These are phyloP conservation scores for Ogataea siamensis DNA, from an alignment of 805 yeast genomes.

Conservation along the genomic window DNA sequence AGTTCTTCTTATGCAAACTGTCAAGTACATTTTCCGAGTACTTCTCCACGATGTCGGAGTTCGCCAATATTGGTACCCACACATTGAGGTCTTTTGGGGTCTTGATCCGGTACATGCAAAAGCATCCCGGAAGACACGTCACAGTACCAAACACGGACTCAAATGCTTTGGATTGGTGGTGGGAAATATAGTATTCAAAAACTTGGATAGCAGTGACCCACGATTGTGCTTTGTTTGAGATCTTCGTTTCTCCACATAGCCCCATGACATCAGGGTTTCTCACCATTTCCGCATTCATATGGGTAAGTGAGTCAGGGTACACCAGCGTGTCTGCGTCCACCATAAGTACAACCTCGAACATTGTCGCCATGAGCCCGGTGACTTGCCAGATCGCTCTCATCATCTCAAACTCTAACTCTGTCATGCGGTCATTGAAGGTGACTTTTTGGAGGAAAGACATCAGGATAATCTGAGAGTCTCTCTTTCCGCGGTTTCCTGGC, in stretches of 20 bases:
- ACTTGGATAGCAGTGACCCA: slow-evolving; percentile 96
- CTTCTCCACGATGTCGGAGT: slow-evolving; percentile 90
- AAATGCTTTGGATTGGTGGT: slow-evolving; percentile 91
- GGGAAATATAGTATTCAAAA: slow-evolving; percentile 89
- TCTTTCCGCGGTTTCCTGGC: slow-evolving; percentile 95
- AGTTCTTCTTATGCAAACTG: slow-evolving; percentile 82
- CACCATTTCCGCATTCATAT: slow-evolving; percentile 87
- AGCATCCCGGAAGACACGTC: slow-evolving; percentile 94
- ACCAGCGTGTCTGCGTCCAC: slow-evolving; percentile 94
- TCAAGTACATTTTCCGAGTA: slow-evolving; percentile 83
- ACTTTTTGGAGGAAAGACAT: slow-evolving; percentile 88
- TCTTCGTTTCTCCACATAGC: slow-evolving; percentile 91
- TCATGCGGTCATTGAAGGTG: slow-evolving; percentile 92
- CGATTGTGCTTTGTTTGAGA: slow-evolving; percentile 73
- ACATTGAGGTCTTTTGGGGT: slow-evolving; percentile 79
- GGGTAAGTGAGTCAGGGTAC: slow-evolving; percentile 82
- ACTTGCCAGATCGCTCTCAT: slow-evolving; percentile 72
- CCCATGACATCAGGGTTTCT: slow-evolving; percentile 88
- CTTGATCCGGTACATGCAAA: slow-evolving; percentile 87
- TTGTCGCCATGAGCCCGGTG: slow-evolving; percentile 81
- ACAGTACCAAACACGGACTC: slow-evolving; percentile 95
- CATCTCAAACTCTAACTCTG: slow-evolving; percentile 80
- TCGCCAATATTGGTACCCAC: slow-evolving; percentile 93
- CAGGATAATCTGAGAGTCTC: slow-evolving; percentile 88
- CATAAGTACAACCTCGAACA: slow-evolving; percentile 81